Base-by-base conservation (phyloP, 2,329 filamentous ascomycete species). In the Cladosporium sp. region DNA sequence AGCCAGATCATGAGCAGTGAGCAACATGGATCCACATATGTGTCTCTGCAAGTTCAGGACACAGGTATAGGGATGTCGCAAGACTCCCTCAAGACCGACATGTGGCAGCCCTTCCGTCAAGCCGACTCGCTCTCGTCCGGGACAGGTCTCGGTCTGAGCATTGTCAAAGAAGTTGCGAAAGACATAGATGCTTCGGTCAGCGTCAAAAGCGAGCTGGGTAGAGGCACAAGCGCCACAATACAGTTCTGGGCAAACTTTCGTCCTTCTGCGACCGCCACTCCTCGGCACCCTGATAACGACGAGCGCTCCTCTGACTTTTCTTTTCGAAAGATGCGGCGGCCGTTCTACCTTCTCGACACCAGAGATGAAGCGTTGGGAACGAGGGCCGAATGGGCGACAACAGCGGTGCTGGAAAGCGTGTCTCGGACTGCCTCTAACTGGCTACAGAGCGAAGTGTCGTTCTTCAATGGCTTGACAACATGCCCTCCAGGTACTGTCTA, bases 51-150 rank as follows among this genome's bases (percentile, higher is more conserved):
- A 5, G 43, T 73, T 5, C 54, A 69, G 57, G 76, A 77, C 57
- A 75, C 75, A 3, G 76, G 76, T 1, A 73, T 71, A 32, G 76
- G 77, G 10, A 79, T 78, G 60, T 73, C 73, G 1, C 63, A 71
- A 32, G 65, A 70, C 2, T 78, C 76, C 58, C 66, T 74, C 25
- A 65, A 69, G 8, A 66, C 74, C 32, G 68, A 71, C 18, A 65
- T 77, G 2, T 78, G 72, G 63, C 69, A 70, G 18, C 74, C 76
- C 1, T 78, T 77, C 66, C 71, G 68, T 30, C 76, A 78, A 62
- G 76, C 75, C 57, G 70, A 77, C 58, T 66, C 72, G 0, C 70
- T 75, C 26, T 65, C 75, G 8, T 66, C 71, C 8, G 76, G 76
- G 5, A 77, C 75, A 16, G 76, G 76, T 0, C 70, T 78, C 6